Evolutionary conservation across 164 flowering plant species (phyloP), one percentile per base, ranked within the genome.

Genomic region (Macadamia integrifolia): DNA sequence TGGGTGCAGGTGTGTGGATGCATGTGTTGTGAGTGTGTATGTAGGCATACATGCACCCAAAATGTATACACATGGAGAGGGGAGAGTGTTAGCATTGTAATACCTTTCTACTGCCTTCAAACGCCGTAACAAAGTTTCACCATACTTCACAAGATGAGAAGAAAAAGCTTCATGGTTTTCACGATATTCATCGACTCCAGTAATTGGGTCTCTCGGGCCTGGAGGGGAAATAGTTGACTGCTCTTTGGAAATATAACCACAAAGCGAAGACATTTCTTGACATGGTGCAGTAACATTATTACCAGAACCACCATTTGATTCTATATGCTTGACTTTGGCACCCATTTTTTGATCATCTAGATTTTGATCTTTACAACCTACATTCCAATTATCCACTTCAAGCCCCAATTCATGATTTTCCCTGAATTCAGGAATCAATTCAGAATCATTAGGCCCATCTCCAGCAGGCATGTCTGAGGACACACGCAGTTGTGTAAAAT

Each of bases 71-170:
- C 1, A 14, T 11, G 31, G 2, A 35, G 61, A 23, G 29, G 43
- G 58, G 30, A 65, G 43, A 64, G 63, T 18, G 65, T 13, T 14
- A 59, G 43, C 61, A 53, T 14, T 29, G 30, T 32, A 74, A 66
- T 85, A 91, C 98, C 82, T 72, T 64, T 84, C 74, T n/a, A 88
- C 61, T 35, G 82, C 72, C 65, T 78, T 83, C 75, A 94, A 63
- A 74, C 77, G 86, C 74, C 85, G 85, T 61, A 92, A 70, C 79
- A 94, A 80, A 46, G 23, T 40, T 71, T 87, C 89, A 65, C 92
- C 71, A 43, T 66, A 80, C 58, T 70, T 72, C 58, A 86, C 61
- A 66, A 91, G 83, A 65, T 53, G 68, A 58, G 80, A 71, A 66
- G 87, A 72, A 66, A 75, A 71, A 62, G 50, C 64, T 64, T 70